Percentiles rank a stretch among this genome's conserved stretches.
phyloP scores from a whole-genome alignment of 2,329 filamentous ascomycete genomes.

The Tolypocladium cylindrosporum region DNA sequence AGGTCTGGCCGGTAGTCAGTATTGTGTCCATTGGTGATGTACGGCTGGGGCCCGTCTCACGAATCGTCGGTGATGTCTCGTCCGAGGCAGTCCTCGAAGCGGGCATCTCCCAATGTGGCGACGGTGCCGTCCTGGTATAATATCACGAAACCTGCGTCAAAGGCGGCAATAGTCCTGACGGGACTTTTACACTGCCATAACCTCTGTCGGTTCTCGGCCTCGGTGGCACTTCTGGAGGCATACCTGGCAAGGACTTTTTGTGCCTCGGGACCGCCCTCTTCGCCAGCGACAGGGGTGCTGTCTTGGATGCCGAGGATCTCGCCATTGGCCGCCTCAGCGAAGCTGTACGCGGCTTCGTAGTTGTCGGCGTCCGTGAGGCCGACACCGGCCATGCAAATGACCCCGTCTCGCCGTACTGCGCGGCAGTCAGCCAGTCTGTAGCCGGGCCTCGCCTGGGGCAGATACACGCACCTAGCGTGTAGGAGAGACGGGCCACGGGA shows the following conservation, averaged over 20 bases:
- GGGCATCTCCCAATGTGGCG: slow-evolving; percentile 46
- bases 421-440: background rate
- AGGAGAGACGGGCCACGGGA: slow-evolving; percentile 27
- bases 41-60: slow-evolving; percentile 14
- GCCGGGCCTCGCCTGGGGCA: background rate
- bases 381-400: slow-evolving; percentile 11
- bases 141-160: slow-evolving; percentile 38
- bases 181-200: slow-evolving; percentile 12
- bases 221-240: slow-evolving; percentile 11
- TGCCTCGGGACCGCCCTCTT: background rate
- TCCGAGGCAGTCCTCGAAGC: slow-evolving; percentile 47
- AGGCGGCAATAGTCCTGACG: slow-evolving; percentile 33
- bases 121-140: slow-evolving; percentile 34
- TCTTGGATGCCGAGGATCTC: slow-evolving; percentile 5
- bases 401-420: slow-evolving; percentile 11
- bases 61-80: slow-evolving; percentile 30
- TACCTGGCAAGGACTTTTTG: slow-evolving; percentile 10
- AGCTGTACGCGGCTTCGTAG: background rate
- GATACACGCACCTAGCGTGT: slow-evolving; percentile 34
- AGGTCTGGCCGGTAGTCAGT: slow-evolving; percentile 22
- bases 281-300: no score
- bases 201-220: background rate
- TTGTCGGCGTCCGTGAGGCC: slow-evolving; percentile 3
- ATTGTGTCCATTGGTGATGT: background rate
- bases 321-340: slow-evolving; percentile 8